Base-by-base conservation (phyloP, 495 filamentous ascomycete genomes). In the Chaetomium fimeti region DNA sequence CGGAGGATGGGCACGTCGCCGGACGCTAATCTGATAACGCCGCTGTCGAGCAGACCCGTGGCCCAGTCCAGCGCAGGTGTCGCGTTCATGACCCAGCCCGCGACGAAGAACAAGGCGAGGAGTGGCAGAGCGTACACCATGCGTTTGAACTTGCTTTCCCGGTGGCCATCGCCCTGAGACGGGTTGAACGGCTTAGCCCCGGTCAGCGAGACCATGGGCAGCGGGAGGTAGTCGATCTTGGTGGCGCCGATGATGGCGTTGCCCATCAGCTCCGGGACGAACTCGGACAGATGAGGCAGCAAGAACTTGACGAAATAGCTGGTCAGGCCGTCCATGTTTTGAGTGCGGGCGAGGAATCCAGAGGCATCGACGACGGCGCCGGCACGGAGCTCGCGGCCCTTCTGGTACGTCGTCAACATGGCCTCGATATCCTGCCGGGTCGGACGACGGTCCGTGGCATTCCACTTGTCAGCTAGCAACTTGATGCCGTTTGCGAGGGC, bases 181-280 rank as follows among this genome's bases (percentile, higher is more conserved):
- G 64, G 68, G 55, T 70, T 70, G 55, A 65, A 70, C 11, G 68
- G 68, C 54, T 45, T 57, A 8, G 53, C 65, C 1, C 51, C 64
- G 5, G 40, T 62, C 28, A 70, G 22, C 15, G 68, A 70, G 16
- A 45, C 32, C 47, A 29, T 28, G 5, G 68, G 68, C 0, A 70
- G 61, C 25, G 68, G 68, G 22, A 70, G 55, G n/a, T 52, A 70
- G 27, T 65, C 54, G 20, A 70, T 47, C 22, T 61, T 55, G 8
- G 54, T 18, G 13, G 64, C 57, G 15, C 58, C 64, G 18, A 70
- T 63, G 1, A 61, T 38, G 13, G 60, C 42, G 36, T 66, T 54
- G 4, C 22, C 28, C 12, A 57, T 45, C 28, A 64, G 15, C 27
- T 66, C 53, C 3, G 58, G 48, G 32, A 66, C 16, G 8, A 58